These are phyloP conservation scores for Candida golubevii DNA, from an alignment of 805 yeast species.

Conservation along the genomic window DNA sequence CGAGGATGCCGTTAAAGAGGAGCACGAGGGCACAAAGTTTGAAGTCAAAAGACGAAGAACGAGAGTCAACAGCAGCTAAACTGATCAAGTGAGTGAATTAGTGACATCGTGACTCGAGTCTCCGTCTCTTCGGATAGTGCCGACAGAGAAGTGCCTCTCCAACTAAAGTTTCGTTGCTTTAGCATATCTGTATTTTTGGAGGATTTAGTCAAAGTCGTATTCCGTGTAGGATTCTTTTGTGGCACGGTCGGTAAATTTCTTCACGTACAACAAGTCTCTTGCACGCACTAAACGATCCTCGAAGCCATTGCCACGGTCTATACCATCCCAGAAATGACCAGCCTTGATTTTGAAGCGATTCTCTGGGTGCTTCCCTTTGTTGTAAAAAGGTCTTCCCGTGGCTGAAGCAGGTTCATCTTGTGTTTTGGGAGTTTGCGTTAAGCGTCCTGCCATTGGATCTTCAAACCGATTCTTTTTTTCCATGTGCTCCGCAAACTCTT, in stretches of 20 bases:
- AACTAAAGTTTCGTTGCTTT: too few relatives aligned
- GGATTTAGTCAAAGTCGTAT: slow-evolving; percentile 14
- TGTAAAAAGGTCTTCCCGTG: slow-evolving; percentile 53
- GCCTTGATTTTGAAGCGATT: slow-evolving; percentile 77
- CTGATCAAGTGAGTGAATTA: too few relatives aligned
- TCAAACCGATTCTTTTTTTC: slow-evolving; percentile 40
- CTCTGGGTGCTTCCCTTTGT: slow-evolving; percentile 47
- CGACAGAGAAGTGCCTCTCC: too few relatives aligned
- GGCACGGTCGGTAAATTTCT: slow-evolving; percentile 10
- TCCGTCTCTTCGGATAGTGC: too few relatives aligned
- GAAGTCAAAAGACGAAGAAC: too few relatives aligned
- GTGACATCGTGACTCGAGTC: too few relatives aligned
- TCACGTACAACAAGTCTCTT: slow-evolving; percentile 21
- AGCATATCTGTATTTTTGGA: background rate
- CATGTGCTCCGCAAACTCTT: slow-evolving; percentile 31
- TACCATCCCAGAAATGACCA: slow-evolving; percentile 89
- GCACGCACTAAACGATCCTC: slow-evolving; percentile 57
- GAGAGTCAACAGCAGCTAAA: too few relatives aligned
- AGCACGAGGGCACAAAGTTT: too few relatives aligned
- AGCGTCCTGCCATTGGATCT: slow-evolving; percentile 53
- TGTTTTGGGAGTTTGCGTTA: slow-evolving; percentile 3
- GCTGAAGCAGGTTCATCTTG: slow-evolving; percentile 18
- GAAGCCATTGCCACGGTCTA: slow-evolving; percentile 84
- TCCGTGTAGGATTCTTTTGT: slow-evolving; percentile 17
- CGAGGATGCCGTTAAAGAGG: too few relatives aligned